Conservation (phyloP, 2,329 filamentous ascomycete genomes). For the Pseudocercospora eumusae region DNA sequence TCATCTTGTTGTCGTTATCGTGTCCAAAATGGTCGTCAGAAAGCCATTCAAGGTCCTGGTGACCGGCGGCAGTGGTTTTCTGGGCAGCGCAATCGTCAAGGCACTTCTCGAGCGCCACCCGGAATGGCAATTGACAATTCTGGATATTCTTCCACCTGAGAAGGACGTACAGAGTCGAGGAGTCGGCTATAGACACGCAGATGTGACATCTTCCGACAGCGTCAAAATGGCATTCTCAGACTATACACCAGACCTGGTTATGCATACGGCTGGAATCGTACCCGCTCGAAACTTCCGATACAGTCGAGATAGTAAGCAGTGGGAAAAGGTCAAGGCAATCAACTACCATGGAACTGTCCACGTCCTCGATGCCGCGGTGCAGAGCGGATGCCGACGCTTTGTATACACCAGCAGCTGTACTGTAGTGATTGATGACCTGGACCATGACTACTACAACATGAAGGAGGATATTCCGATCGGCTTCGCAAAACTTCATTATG, state of each 20-base stretch:
- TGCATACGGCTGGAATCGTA: conserved; percentile 74
- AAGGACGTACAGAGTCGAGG: conserved; percentile 29
- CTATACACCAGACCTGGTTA: conserved; percentile 75
- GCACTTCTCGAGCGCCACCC: conserved; percentile 43
- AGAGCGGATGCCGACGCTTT: conserved; percentile 71
- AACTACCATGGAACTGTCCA: conserved; percentile 85
- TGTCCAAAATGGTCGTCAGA: conserved; percentile 32
- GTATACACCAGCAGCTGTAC: conserved; percentile 91
- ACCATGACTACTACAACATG: conserved; percentile 75
- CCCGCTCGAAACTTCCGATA: conserved; percentile 45
- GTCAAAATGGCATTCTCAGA: conserved; percentile 53
- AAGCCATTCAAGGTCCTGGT: conserved; percentile 42
- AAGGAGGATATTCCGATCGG: conserved; percentile 76
- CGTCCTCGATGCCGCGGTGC: conserved; percentile 71
- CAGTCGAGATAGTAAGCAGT: conserved; percentile 41
- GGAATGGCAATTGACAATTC: conserved; percentile 43
- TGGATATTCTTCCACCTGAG: conserved; percentile 44
- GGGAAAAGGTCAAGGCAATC: conserved; percentile 71
- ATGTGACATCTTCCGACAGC: conserved; percentile 43
- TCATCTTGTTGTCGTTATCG: not conserved
- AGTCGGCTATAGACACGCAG: conserved; percentile 41
- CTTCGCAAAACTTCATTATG: conserved; percentile 74
- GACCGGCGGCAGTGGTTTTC: conserved; percentile 53
- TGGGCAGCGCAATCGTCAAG: conserved; percentile 47
- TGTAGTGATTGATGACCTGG: conserved; percentile 76